phyloP scores from a whole-genome alignment of 176 grass and related monocot genomes.

The Avena eriantha region DNA sequence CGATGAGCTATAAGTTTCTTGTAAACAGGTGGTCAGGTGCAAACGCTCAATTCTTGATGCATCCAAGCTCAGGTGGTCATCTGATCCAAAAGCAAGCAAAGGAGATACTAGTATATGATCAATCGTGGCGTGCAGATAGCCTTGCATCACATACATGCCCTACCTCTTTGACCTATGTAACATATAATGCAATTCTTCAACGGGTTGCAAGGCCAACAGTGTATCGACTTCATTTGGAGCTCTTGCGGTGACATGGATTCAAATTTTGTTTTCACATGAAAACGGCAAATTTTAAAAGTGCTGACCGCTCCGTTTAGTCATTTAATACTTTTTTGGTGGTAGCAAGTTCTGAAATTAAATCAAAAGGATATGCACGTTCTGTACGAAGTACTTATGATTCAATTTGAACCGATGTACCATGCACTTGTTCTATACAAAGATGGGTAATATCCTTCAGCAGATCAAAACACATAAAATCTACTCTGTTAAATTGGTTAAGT shows the following conservation, averaged over 20 bases:
- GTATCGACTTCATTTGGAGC: slow-evolving; percentile 92
- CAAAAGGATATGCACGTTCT: not conserved
- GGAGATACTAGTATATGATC: too few relatives aligned
- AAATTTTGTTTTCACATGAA: slow-evolving; percentile 78
- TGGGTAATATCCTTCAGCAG: not conserved
- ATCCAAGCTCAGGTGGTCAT: too few relatives aligned
- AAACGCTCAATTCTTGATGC: too few relatives aligned
- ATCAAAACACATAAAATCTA: not conserved
- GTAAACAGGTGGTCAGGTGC: too few relatives aligned
- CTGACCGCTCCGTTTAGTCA: not conserved
- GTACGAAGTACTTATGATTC: not conserved
- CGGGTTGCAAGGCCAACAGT: slow-evolving; percentile 61
- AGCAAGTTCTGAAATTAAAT: slow-evolving; percentile 8
- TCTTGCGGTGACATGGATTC: slow-evolving; percentile 86
- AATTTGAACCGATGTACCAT: not conserved
- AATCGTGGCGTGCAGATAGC: too few relatives aligned
- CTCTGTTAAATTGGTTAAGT: not conserved
- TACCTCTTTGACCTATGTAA: too few relatives aligned
- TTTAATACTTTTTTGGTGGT: slow-evolving; percentile 6
- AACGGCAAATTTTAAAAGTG: slow-evolving; percentile 67
- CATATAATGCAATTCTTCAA: slow-evolving; percentile 49
- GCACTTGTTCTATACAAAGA: not conserved
- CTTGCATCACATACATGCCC: too few relatives aligned
- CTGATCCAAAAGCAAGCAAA: too few relatives aligned
- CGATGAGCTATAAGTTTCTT: too few relatives aligned